A percentile compares a stretch with the other conserved stretches of the same genome.
Evolutionary conservation across 495 filamentous ascomycete genomes (phyloP).

Genomic region (Bombardia bombarda): DNA sequence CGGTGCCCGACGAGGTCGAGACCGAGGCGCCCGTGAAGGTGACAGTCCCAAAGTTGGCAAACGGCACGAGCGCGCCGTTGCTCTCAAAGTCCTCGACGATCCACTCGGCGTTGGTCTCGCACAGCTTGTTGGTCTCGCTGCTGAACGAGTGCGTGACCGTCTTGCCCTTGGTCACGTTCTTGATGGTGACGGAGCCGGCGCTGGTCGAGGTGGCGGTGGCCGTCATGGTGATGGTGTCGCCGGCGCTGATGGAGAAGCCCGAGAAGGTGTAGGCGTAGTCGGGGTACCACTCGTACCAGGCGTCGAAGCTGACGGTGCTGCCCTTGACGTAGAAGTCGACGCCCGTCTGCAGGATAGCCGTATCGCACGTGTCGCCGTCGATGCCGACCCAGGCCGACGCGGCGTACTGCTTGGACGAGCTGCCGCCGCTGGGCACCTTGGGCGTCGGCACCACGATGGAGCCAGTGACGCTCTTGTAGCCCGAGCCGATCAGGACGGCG

Average conservation of each 20-base stretch:
- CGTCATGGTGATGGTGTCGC: slow-evolving; percentile 49
- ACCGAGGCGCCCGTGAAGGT: slow-evolving; percentile 37
- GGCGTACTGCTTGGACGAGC: slow-evolving; percentile 4
- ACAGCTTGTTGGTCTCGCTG: slow-evolving; percentile 23
- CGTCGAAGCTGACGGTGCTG: slow-evolving; percentile 30
- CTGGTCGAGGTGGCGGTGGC: slow-evolving; percentile 40
- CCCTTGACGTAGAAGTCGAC: slow-evolving; percentile 45
- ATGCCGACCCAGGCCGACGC: slow-evolving; percentile 15
- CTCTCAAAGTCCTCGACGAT: slow-evolving; percentile 57
- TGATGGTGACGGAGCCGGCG: slow-evolving; percentile 45
- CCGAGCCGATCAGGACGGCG: slow-evolving; percentile 27
- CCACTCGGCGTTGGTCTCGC: slow-evolving; percentile 51
- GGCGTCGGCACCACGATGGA: slow-evolving; percentile 7
- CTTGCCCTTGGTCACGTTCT: slow-evolving; percentile 49
- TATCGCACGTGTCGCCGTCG: slow-evolving; percentile 12
- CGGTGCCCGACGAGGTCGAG: slow-evolving; percentile 25
- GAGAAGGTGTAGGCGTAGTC: slow-evolving; percentile 44
- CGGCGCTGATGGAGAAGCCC: slow-evolving; percentile 42
- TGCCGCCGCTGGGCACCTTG: slow-evolving; percentile 4
- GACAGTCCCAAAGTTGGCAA: slow-evolving; percentile 48
- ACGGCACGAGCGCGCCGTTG: slow-evolving; percentile 37
- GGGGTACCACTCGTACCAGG: slow-evolving; percentile 58
- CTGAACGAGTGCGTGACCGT: slow-evolving; percentile 44
- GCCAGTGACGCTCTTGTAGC: slow-evolving; percentile 16
- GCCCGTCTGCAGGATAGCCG: slow-evolving; percentile 10